Base-by-base conservation (phyloP, 2,329 filamentous ascomycete species). In the Colletotrichum costaricense region DNA sequence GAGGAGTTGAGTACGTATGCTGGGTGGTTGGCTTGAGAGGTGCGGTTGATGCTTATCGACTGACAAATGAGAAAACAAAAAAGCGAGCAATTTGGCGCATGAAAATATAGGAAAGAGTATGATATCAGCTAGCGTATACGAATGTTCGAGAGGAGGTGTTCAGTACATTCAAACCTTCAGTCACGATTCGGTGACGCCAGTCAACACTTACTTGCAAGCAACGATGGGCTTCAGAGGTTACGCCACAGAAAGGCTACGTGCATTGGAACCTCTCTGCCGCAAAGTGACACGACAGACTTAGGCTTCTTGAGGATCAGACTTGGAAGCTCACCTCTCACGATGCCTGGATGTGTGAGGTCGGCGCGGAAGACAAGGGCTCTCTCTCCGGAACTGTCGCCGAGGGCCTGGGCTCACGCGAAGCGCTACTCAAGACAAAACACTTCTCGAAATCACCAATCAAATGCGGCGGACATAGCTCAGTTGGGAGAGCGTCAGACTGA, bases 1-100 rank as follows among this genome's bases (percentile, higher is more conserved):
- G 89, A 91, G 79, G 80, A 82, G 59, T 73, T 85, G 69, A 78
- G 80, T 19, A 77, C 82, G 16, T 89, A 88, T 75, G 78, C 81
- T 1, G 84, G 82, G 4, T 89, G 87, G 87, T 74, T 87, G 24
- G 70, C 63, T 46, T 77, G 71, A 75, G 11, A 26, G 7, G 8
- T 54, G 28, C 24, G 16, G 2, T 0, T 14, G 19, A 16, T 8
- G 12, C 16, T 26, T 26, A 26, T 26, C 26, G 30, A 7, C 9
- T n/a, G 22, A 5, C 2, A 19, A 9, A 22, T 24, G 14, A 54
- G 19, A 24, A 14, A 28, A 24, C 6, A 16, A 3, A 19, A 19
- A 14, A 49, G 26, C 24, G 22, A 11, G 6, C 3, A 11, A 11
- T 35, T 12, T 35, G 42, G 42, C 7, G 19, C 19, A 3, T 49